Evolutionary conservation across 2,329 filamentous ascomycete species (phyloP), one percentile per base, ranked within the genome.

Genomic region (Parastagonospora avenae): DNA sequence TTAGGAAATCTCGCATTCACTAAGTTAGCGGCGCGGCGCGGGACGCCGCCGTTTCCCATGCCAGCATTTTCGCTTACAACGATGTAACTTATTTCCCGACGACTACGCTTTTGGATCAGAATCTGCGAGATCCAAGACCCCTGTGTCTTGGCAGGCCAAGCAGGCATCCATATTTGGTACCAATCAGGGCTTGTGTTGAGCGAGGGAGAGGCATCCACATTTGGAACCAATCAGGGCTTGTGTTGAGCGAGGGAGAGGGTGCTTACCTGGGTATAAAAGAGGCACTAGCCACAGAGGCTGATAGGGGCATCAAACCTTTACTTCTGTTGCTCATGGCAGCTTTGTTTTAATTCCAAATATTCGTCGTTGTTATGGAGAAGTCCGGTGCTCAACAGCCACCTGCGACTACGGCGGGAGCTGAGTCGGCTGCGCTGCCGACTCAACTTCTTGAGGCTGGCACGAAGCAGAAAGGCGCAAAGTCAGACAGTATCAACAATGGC

Each of bases 1-100:
- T 56, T 52, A 35, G 57, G 57, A 58, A 55, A 14, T 24, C 27
- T 16, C 14, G 16, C 32, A 50, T 47, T 60, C 56, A 46, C 50
- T 52, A 16, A n/a, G 5, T 16, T 32, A 12, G n/a, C 27, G 36
- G 4, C 33, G 6, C 16, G 4, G 30, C 16, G 28, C 27, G 11
- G 5, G 12, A 7, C 38, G 12, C n/a, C 8, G 31, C 6, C 24
- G 9, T 39, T 16, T n/a, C 11, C 7, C 11, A 11, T 31, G 6
- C 4, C 24, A 15, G 32, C 44, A 41, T 41, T 41, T 27, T 19
- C 42, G 8, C 5, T 29, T 14, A 31, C 4, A 14, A 4, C 12
- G 9, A 14, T 33, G 4, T 12, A 8, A 12, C 12, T 33, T 9
- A 36, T n/a, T 15, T 4, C n/a, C 33, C 40, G 14, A 12, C 24